These are phyloP conservation scores for Annona squamosa DNA, from an alignment of 164 flowering plant genomes.

Conservation along the genomic window DNA sequence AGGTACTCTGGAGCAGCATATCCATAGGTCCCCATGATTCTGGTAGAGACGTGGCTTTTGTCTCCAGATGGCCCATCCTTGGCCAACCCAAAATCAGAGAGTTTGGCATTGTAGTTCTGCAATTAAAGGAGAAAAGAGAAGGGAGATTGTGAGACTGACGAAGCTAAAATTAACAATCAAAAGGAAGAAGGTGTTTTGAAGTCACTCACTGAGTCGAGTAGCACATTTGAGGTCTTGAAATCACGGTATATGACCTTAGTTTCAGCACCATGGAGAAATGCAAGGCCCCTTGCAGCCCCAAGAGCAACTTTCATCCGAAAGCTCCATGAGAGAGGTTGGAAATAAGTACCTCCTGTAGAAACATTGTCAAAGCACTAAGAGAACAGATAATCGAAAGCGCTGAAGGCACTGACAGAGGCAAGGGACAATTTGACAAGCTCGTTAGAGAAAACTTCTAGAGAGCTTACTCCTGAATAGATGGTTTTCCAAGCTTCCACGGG, in stretches of 20 bases:
- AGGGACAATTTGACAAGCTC: background rate
- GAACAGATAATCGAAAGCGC: background rate
- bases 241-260: constrained; percentile 27
- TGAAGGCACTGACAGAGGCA: background rate
- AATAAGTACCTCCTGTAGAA: constrained; percentile 24
- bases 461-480: constrained; percentile 79
- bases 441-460: background rate
- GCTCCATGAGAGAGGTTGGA: constrained; percentile 32
- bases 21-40: constrained; percentile 83
- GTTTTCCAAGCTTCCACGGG: constrained; percentile 75
- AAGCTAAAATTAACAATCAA: background rate
- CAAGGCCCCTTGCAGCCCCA: constrained; percentile 34
- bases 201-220: constrained; percentile 26
- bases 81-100: constrained; percentile 91
- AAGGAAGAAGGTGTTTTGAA: background rate
- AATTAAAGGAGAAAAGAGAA: background rate
- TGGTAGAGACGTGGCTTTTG: constrained; percentile 77
- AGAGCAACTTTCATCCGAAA: constrained; percentile 33
- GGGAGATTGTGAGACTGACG: background rate
- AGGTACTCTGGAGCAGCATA: constrained; percentile 95
- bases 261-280: constrained; percentile 33
- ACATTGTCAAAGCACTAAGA: background rate
- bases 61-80: constrained; percentile 85
- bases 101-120: constrained; percentile 69
- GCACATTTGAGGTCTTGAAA: constrained; percentile 26